Percentiles rank a stretch among this genome's conserved stretches.
Conservation (phyloP, 2,329 filamentous ascomycete species). For the Curvularia sp. region DNA sequence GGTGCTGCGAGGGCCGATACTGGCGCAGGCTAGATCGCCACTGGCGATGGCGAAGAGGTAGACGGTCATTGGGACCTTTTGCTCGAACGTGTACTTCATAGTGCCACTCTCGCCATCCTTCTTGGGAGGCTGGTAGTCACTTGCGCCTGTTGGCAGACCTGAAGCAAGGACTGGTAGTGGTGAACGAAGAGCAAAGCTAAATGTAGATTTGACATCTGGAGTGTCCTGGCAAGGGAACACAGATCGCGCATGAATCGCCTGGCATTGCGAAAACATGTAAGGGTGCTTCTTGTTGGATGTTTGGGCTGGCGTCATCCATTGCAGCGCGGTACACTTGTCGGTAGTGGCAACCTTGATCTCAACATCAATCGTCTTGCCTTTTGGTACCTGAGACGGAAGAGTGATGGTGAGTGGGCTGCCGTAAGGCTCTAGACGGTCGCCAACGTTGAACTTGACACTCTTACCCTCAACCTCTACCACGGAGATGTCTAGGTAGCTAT, state of each 20-base stretch:
- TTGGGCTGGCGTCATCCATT: conserved; percentile 93
- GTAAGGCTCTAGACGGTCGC: conserved; percentile 74
- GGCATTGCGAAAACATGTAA: conserved; percentile 98
- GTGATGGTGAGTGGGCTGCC: conserved; percentile 72
- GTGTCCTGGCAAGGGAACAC: conserved; percentile 98
- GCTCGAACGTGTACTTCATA: conserved; percentile 81
- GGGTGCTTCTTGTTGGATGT: conserved; percentile 95
- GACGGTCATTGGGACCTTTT: conserved; percentile 89
- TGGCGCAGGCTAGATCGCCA: conserved; percentile 83
- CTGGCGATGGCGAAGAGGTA: conserved; percentile 93
- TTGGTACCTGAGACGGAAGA: conserved; percentile 56
- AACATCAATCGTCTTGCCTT: conserved; percentile 57
- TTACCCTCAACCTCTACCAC: conserved; percentile 73
- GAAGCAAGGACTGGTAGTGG: conserved; percentile 90
- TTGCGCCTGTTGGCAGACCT: conserved; percentile 69
- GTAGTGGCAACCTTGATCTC: conserved; percentile 73
- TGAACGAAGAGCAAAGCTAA: conserved; percentile 86
- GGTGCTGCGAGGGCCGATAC: conserved; percentile 82
- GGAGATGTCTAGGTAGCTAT: conserved; percentile 73
- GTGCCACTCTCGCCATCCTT: conserved; percentile 62
- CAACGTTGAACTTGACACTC: conserved; percentile 72
- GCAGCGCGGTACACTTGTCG: conserved; percentile 84
- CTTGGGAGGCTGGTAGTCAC: conserved; percentile 57
- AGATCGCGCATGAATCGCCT: conserved; percentile 92
- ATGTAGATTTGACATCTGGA: conserved; percentile 95